Evolutionary conservation across 306 rosid genomes (phyloP), one percentile per base, ranked within the genome.

Genomic region (Prosopis cineraria): DNA sequence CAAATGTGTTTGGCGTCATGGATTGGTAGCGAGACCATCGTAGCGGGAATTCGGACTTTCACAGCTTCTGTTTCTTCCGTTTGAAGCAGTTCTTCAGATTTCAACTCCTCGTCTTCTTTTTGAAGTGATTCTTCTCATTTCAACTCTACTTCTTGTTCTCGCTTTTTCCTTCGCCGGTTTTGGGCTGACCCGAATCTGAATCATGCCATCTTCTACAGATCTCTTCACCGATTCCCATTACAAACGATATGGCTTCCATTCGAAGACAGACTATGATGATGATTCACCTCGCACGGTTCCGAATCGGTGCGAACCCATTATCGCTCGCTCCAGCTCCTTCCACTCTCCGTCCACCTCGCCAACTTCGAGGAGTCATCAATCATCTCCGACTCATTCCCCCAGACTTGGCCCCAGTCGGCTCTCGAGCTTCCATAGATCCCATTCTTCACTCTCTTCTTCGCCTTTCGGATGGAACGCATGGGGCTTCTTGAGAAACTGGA

Each of bases 381-480:
- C 65, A 68, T 87, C 97, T 8, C 96, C 98, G 47, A 72, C 22
- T 52, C 89, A 70, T 70, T 87, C 93, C 39, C 93, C 90, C 48
- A 84, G 80, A 69, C 56, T 79, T 24, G 79, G 87, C n/a, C 89
- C 83, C 7, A 91, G 86, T 48, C 89, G 96, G 17, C 85, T 90
- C 82, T 89, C 90, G n/a, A 78, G 73, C 70, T 72, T 76, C 47
- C 89, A 82, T 12, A 81, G 83, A 80, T 87, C 83, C 52, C 79
- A 81, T 33, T 30, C 84, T 43, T 73, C 34, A 8, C 9, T 20
- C 8, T 79, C 77, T 2, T 70, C 87, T 41, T 78, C 81, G 55
- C 76, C 37, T 79, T 27, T 16, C 47, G 73, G 58, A 27, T 53
- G 50, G 68, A 78, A 75, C 37, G 24, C 67, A 7, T 64, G 68